Evolutionary conservation across 768 basidiomycete species (phyloP).

Genomic region (Pleurotus giganteus): DNA sequence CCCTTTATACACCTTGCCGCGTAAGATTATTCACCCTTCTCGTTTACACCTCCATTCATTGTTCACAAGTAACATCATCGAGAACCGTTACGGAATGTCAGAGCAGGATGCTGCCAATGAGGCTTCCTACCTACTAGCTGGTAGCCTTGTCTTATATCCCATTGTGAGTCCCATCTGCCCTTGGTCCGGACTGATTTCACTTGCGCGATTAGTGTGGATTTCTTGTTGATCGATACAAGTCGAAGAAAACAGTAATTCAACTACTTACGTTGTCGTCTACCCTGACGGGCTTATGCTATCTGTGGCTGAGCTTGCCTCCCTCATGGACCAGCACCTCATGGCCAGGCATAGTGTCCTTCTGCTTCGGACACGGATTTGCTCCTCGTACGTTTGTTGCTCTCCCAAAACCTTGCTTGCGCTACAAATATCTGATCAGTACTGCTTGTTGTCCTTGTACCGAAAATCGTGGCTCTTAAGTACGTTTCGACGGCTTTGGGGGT

Average conservation of each 20-base stretch:
- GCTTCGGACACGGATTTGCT: constrained; percentile 69
- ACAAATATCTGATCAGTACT: constrained; percentile 44
- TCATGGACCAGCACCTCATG: constrained; percentile 52
- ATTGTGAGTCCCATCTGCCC: constrained; percentile 39
- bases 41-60: background rate
- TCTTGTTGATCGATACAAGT: constrained; percentile 57
- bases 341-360: constrained; percentile 62
- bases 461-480: constrained; percentile 67
- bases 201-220: constrained; percentile 52
- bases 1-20: constrained; percentile 77
- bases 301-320: constrained; percentile 67
- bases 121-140: constrained; percentile 71
- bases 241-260: constrained; percentile 54
- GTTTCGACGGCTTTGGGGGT: constrained; percentile 77
- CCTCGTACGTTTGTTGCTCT: constrained; percentile 46
- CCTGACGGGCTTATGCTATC: constrained; percentile 58
- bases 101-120: constrained; percentile 60
- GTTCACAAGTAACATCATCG: constrained; percentile 61
- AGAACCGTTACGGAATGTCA: constrained; percentile 58
- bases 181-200: background rate
- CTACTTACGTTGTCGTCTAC: constrained; percentile 58
- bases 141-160: constrained; percentile 70
- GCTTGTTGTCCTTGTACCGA: constrained; percentile 72
- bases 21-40: constrained; percentile 36
- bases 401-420: background rate